Conservation (phyloP, 257 asterid species). For the Leonotis leonurus region DNA sequence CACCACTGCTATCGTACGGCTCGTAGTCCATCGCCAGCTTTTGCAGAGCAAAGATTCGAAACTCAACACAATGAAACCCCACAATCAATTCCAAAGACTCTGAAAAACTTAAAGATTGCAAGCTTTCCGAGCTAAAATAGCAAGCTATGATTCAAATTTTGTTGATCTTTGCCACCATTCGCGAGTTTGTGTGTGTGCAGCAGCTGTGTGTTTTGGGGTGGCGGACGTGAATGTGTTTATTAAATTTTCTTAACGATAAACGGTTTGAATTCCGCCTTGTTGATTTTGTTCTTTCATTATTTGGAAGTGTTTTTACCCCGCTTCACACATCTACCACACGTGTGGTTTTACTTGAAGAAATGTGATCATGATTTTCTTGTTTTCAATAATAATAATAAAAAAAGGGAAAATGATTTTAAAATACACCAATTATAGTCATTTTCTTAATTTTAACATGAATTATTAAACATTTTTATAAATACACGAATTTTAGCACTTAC, state of each 20-base stretch:
- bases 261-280: constrained; percentile 44
- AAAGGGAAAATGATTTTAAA: too few relatives aligned
- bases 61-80: constrained; percentile 18
- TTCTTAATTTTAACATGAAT: too few relatives aligned
- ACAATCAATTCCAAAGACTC: neutral
- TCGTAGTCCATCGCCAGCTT: constrained; percentile 65
- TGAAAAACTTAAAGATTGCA: neutral
- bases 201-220: constrained; percentile 1
- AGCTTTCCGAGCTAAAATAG: constrained; percentile 14
- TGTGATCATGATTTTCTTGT: neutral
- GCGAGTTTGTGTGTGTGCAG: constrained; percentile 10
- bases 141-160: constrained; percentile 18
- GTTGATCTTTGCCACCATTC: constrained; percentile 18
- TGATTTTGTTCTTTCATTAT: constrained; percentile 15
- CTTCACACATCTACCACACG: constrained; percentile 17
- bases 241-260: constrained; percentile 23
- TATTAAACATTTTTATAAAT: too few relatives aligned
- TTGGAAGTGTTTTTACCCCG: constrained; percentile 22
- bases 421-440: too few relatives aligned
- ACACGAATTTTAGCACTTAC: too few relatives aligned
- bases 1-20: constrained; percentile 69
- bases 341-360: neutral
- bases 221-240: constrained; percentile 52
- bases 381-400: neutral
- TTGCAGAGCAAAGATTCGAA: constrained; percentile 22